Evolutionary conservation across 2,329 filamentous ascomycete species (phyloP).

Genomic region (Rosellinia necatrix): DNA sequence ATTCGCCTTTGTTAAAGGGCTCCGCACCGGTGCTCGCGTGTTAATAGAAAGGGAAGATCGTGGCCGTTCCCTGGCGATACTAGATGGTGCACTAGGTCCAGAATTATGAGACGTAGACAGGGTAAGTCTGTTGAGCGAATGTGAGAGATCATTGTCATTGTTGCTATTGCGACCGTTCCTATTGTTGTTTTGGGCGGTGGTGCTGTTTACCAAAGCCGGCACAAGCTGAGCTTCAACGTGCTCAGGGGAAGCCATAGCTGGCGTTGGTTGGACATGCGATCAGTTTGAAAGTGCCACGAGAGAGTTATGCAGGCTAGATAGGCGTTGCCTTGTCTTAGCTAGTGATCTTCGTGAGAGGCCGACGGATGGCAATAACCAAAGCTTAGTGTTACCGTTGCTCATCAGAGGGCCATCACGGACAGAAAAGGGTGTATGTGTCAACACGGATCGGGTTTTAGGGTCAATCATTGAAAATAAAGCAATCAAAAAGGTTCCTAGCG

Average conservation of each 20-base stretch:
- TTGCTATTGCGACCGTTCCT: constrained; percentile 4
- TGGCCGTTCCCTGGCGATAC: constrained; percentile 23
- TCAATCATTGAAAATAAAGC: neutral
- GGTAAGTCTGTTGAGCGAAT: constrained; percentile 42
- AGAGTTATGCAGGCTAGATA: neutral
- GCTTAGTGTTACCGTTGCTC: neutral
- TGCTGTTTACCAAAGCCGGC: constrained; percentile 15
- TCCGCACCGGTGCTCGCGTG: constrained; percentile 46
- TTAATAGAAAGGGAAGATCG: constrained; percentile 38
- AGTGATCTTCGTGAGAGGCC: neutral
- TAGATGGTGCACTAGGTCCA: constrained; percentile 25
- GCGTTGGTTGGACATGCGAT: constrained; percentile 27
- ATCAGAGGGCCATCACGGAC: neutral
- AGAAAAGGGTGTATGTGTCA: neutral
- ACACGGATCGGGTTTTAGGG: neutral
- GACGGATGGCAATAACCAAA: too few species aligned
- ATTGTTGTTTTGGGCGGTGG: constrained; percentile 11
- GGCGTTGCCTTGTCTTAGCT: neutral
- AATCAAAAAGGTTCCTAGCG: constrained; percentile 12
- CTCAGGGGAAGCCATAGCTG: constrained; percentile 37
- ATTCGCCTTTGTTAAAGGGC: constrained; percentile 46
- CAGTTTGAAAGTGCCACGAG: neutral
- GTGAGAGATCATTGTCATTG: constrained; percentile 35
- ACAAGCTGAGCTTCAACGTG: constrained; percentile 28
- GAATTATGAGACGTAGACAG: constrained; percentile 48